phyloP scores from a whole-genome alignment of 139 green algal species.

The Coelastrella sp. region DNA sequence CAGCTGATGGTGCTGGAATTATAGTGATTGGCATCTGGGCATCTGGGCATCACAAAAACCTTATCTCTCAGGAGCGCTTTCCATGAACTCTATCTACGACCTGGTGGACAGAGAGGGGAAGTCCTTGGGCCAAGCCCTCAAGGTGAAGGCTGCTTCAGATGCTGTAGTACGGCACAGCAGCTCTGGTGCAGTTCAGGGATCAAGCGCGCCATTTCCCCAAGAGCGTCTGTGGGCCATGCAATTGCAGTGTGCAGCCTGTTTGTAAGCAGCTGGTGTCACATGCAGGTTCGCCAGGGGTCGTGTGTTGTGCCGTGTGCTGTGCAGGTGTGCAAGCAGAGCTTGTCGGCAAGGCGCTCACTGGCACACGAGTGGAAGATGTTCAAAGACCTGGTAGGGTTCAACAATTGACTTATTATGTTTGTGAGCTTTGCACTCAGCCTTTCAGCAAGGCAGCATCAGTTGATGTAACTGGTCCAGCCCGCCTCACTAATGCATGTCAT shows the following conservation, averaged over 20 bases:
- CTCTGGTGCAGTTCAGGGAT: no score
- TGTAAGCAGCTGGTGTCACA: no score
- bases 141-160: constrained; percentile 4
- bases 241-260: background rate
- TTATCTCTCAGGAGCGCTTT: background rate
- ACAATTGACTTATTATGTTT: no score
- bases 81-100: constrained; percentile 40
- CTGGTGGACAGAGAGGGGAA: constrained; percentile 20
- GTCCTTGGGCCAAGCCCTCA: constrained; percentile 14
- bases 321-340: constrained; percentile 43
- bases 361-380: constrained; percentile 49
- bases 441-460: no score
- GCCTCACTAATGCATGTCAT: no score
- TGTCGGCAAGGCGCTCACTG: constrained; percentile 31
- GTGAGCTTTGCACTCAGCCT: no score
- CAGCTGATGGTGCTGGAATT: background rate
- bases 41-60: no score
- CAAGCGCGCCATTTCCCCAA: no score
- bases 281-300: no score
- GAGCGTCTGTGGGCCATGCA: no score
- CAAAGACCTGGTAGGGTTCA: constrained; percentile 29
- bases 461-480: no score
- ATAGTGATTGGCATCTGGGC: no score
- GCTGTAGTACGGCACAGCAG: background rate
- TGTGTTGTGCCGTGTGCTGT: background rate